These are phyloP conservation scores for Aspergillus fijiensis DNA, from an alignment of 2,329 filamentous ascomycete genomes.

Conservation along the genomic window DNA sequence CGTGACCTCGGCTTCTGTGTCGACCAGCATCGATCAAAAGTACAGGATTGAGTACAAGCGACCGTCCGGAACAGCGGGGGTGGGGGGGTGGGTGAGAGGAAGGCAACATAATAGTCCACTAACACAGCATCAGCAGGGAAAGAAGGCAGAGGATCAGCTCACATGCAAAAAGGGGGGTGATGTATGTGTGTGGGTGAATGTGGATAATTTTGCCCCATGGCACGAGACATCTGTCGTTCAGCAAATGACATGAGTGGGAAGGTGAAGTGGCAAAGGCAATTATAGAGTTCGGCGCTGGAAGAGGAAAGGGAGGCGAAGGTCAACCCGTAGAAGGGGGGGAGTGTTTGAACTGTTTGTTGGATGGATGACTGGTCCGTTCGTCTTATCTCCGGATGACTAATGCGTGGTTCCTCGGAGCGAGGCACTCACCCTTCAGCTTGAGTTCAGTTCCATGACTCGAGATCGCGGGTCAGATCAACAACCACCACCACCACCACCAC, in stretches of 20 bases:
- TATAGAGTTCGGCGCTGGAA: background rate
- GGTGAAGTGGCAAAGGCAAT: background rate
- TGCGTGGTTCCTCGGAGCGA: background rate
- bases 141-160: conserved; percentile 1
- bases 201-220: background rate
- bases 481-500: background rate
- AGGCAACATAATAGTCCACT: background rate
- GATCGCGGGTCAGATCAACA: background rate
- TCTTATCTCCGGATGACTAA: background rate
- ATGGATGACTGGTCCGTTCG: background rate
- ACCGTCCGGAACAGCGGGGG: background rate
- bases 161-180: background rate
- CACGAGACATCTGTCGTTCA: background rate
- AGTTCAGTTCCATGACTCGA: too few species aligned
- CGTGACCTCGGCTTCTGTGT: background rate
- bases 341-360: too few species aligned
- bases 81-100: background rate
- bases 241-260: background rate
- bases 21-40: background rate
- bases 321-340: too few species aligned
- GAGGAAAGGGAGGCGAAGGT: background rate
- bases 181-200: too few species aligned
- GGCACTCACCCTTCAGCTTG: background rate
- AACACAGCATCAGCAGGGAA: background rate
- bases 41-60: background rate